Base-by-base conservation (phyloP, 805 yeast species). In the Monosporozyma aquatica region DNA sequence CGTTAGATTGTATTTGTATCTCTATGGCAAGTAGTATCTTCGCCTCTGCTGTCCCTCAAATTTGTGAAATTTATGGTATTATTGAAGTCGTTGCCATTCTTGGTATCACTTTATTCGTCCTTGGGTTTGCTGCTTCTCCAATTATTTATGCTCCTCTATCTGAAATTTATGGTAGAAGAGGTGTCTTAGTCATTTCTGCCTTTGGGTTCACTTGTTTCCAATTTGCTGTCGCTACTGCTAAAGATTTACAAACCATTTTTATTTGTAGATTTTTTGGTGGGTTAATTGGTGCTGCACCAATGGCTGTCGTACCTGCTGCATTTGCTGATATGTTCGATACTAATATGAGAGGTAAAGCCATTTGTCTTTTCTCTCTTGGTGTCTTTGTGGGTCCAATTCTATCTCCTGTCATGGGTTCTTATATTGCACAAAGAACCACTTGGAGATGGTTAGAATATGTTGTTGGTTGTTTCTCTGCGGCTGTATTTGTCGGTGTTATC, bases 111-210 rank as follows among this genome's bases (percentile, higher is more conserved):
- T 68, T 87, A 21, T 89, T 76, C 54, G 96, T 89, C n/a, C 62
- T 87, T 33, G 97, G 97, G 9, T 90, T 87, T 64, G 97, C 96
- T 1, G 73, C 86, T 1, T 96, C 97, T 15, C 97, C 97, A 3
- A 69, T 89, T 40, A 55, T 86, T 28, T 89, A 92, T 87, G 96
- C 92, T 21, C 95, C 95, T 4, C 59, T 83, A 28, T 80, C 90
- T n/a, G 95, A 83, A 59, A 54, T 81, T 28, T 80, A 71, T 50
- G 92, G 94, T 42, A 74, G 95, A 61, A 74, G 75, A 58, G 61
- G 72, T 14, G 78, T 84, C 13, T 53, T 83, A 42, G 49, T 82
- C 2, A 47, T 76, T 3, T 75, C 87, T 5, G 61, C 72, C 4
- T 65, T 84, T 33, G 74, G 81, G 1, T 74, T 75, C 55, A 65